Evolutionary conservation across 2,329 filamentous ascomycete species (phyloP), one percentile per base, ranked within the genome.

Genomic region (Aspergillus bombycis): DNA sequence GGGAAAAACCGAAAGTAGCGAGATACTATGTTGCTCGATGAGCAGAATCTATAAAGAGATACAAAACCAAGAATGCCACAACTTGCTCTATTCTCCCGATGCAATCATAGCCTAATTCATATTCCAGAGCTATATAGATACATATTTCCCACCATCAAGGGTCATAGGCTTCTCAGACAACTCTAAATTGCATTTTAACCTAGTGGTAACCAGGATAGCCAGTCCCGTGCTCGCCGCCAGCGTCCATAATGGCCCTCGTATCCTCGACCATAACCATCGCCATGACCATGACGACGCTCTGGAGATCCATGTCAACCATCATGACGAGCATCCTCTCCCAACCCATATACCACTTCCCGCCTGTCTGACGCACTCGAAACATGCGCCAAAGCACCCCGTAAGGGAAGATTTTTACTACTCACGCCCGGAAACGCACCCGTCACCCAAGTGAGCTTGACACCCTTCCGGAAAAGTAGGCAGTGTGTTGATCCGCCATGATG

Each of bases 401-500:
- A 8, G 6, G 48, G 48, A 34, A 52, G 7, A 32, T 52, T 52
- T 14, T 52, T 52, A 9, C 11, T 11, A 19, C 28, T n/a, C 26
- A 32, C 28, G 2, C 12, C 14, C 2, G 26, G 48, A 19, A 52
- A 52, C 6, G 14, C 48, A 32, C 32, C 16, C 26, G 48, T 52
- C 10, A 32, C 26, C 48, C 48, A 52, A n/a, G 14, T 52, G 10
- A 52, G 48, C 26, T 58, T 32, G 19, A 58, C 32, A 3, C 23
- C 54, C 6, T 21, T 23, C 36, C 54, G 16, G 16, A 65, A 65
- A 12, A 58, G 36, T 0, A 60, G 50, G 30, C 56, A 59, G 34
- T 62, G 60, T 57, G 26, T 28, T 30, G 60, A 60, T 19, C 57
- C 63, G 10, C 63, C 63, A 45, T 53, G 62, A 26, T 65, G 60